Conservation (phyloP, 805 yeast species). For the Kodamaea neixiangensis region DNA sequence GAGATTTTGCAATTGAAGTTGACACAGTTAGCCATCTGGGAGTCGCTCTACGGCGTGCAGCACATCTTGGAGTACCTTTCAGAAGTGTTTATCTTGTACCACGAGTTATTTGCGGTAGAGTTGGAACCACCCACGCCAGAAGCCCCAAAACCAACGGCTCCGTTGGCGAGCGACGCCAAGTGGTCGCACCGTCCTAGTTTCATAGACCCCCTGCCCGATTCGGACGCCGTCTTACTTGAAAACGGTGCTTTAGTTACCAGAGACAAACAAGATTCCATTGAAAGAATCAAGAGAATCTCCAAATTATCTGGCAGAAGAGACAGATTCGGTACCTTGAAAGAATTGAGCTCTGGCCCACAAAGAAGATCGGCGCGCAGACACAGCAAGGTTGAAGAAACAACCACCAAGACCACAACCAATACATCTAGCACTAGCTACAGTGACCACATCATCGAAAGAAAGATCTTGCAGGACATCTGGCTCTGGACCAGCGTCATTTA, state of each 20-base stretch:
- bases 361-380: background rate
- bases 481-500: slow-evolving; percentile 70
- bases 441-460: slow-evolving; percentile 27
- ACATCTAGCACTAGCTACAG: background rate
- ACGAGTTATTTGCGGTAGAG: slow-evolving; percentile 46
- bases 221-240: slow-evolving; percentile 8
- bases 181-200: slow-evolving; percentile 12
- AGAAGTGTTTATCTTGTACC: slow-evolving; percentile 61
- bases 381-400: background rate
- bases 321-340: slow-evolving; percentile 10
- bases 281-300: slow-evolving; percentile 21
- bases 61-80: slow-evolving; percentile 64
- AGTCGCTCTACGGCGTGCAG: slow-evolving; percentile 56
- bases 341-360: slow-evolving; percentile 6
- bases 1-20: slow-evolving; percentile 68
- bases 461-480: slow-evolving; percentile 66
- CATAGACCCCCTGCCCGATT: slow-evolving; percentile 12
- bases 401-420: background rate
- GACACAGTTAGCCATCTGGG: slow-evolving; percentile 72
- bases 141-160: slow-evolving; percentile 29
- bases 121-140: slow-evolving; percentile 15
- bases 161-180: slow-evolving; percentile 39
- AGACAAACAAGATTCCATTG: slow-evolving; percentile 19
- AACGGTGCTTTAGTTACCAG: slow-evolving; percentile 8
- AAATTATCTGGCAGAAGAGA: slow-evolving; percentile 9